These are phyloP conservation scores for Argentina anserina DNA, from an alignment of 306 rosid species.

Conservation along the genomic window DNA sequence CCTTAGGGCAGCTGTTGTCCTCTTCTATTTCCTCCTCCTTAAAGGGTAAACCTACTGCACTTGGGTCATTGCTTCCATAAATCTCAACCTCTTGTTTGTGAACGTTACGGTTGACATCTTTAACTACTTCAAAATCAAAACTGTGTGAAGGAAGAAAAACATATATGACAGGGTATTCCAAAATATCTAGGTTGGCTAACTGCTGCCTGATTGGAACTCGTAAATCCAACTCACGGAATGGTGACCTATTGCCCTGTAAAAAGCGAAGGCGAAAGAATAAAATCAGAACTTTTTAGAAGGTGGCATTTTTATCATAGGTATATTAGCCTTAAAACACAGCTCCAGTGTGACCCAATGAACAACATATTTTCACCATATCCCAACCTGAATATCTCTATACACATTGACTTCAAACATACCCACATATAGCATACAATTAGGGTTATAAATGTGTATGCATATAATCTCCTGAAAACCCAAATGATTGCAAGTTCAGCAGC, in stretches of 20 bases:
- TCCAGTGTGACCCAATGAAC: neutral
- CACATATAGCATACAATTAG: neutral
- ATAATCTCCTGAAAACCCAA: neutral
- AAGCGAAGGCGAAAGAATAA: slow-evolving; percentile 22
- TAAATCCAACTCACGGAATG: slow-evolving; percentile 64
- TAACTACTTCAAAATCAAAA: slow-evolving; percentile 57
- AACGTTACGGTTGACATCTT: slow-evolving; percentile 26
- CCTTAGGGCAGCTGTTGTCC: slow-evolving; percentile 38
- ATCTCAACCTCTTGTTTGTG: slow-evolving; percentile 37
- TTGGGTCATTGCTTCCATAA: slow-evolving; percentile 25
- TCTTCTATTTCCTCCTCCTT: slow-evolving; percentile 79
- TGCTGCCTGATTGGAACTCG: slow-evolving; percentile 68
- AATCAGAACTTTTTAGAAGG: neutral
- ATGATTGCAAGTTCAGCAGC: neutral
- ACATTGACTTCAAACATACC: neutral
- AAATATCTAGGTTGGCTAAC: slow-evolving; percentile 46
- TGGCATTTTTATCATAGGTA: neutral
- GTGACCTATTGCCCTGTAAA: slow-evolving; percentile 59
- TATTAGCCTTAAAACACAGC: neutral
- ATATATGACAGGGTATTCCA: slow-evolving; percentile 83
- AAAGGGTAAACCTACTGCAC: slow-evolving; percentile 46
- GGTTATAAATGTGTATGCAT: neutral
- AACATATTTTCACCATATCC: neutral
- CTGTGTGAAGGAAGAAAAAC: slow-evolving; percentile 66
- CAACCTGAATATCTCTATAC: neutral